A percentile compares a stretch with the other conserved stretches of the same genome.
Evolutionary conservation across 2,329 filamentous ascomycete species (phyloP).

Genomic region (Colletotrichum navitas): DNA sequence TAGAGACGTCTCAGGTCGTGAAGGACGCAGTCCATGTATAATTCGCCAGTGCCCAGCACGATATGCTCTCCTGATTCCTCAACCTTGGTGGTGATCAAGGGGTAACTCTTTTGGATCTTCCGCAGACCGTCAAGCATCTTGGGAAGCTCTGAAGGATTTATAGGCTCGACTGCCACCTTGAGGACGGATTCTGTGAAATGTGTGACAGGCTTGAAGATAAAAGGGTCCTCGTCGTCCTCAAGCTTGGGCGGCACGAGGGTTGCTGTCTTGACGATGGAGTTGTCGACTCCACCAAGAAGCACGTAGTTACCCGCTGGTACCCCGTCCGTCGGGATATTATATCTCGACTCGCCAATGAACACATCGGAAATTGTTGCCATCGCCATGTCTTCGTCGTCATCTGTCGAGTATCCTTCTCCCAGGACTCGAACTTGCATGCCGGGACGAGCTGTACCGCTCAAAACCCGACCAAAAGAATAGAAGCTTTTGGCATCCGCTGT

Average conservation of each 20-base stretch:
- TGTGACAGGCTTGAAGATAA: conserved; percentile 92
- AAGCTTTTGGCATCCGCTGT: conserved; percentile 92
- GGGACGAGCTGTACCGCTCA: conserved; percentile 90
- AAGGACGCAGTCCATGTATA: conserved; percentile 99
- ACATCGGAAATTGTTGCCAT: conserved; percentile 86
- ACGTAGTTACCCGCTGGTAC: conserved; percentile 95
- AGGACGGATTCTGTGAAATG: conserved; percentile 98
- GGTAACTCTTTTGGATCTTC: conserved; percentile 98
- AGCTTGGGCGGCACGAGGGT: conserved; percentile 86
- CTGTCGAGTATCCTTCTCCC: conserved; percentile 94
- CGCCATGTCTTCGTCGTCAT: conserved; percentile 98
- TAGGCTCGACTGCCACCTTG: conserved; percentile 97
- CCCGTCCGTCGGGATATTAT: conserved; percentile 91
- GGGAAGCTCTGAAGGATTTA: conserved; percentile 96
- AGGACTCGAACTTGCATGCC: conserved; percentile 89
- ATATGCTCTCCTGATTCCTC: conserved; percentile 98
- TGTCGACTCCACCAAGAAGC: conserved; percentile 92
- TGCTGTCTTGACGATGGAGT: conserved; percentile 97
- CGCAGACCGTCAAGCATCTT: conserved; percentile 98
- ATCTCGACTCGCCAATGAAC: conserved; percentile 91
- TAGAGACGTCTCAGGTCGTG: conserved; percentile 95
- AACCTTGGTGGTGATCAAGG: conserved; percentile 94
- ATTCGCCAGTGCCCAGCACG: conserved; percentile 91
- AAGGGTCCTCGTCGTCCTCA: conserved; percentile 89
- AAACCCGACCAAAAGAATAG: conserved; percentile 88